Conservation (phyloP, 176 grass and related monocot genomes). For the Chloris gayana region DNA sequence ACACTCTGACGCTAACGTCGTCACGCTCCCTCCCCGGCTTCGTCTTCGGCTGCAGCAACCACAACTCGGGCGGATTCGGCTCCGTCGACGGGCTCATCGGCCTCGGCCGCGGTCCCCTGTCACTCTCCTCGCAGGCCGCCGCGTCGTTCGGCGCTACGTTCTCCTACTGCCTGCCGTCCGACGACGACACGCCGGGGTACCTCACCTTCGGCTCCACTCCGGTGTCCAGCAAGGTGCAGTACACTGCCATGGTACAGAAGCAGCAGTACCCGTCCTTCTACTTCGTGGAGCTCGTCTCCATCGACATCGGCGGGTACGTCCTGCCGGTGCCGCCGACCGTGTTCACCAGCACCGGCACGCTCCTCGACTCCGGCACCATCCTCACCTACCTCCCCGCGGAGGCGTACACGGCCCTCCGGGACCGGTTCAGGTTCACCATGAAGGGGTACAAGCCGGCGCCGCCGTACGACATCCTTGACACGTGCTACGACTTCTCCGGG, state of each 20-base stretch:
- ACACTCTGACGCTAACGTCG: slow-evolving; percentile 47
- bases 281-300: slow-evolving; percentile 56
- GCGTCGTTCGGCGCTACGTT: slow-evolving; percentile 45
- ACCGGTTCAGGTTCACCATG: slow-evolving; percentile 57
- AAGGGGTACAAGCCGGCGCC: slow-evolving; percentile 50
- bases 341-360: slow-evolving; percentile 43
- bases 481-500: slow-evolving; percentile 69
- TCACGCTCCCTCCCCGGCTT: slow-evolving; percentile 38
- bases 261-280: slow-evolving; percentile 40
- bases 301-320: slow-evolving; percentile 58
- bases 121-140: slow-evolving; percentile 56
- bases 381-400: slow-evolving; percentile 57
- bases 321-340: slow-evolving; percentile 44
- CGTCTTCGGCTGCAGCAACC: slow-evolving; percentile 64
- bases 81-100: slow-evolving; percentile 56
- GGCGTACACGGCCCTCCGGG: slow-evolving; percentile 56
- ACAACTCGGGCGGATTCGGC: slow-evolving; percentile 48
- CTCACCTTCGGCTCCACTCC: slow-evolving; percentile 51
- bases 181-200: slow-evolving; percentile 38
- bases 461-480: slow-evolving; percentile 45
- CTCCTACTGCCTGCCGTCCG: slow-evolving; percentile 78
- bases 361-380: slow-evolving; percentile 74
- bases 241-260: slow-evolving; percentile 57
- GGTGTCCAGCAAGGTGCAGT: slow-evolving; percentile 10
- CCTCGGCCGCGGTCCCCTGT: slow-evolving; percentile 52